Evolutionary conservation across 139 green algal species (phyloP).

Genomic region (Tetradesmus obliquus): DNA sequence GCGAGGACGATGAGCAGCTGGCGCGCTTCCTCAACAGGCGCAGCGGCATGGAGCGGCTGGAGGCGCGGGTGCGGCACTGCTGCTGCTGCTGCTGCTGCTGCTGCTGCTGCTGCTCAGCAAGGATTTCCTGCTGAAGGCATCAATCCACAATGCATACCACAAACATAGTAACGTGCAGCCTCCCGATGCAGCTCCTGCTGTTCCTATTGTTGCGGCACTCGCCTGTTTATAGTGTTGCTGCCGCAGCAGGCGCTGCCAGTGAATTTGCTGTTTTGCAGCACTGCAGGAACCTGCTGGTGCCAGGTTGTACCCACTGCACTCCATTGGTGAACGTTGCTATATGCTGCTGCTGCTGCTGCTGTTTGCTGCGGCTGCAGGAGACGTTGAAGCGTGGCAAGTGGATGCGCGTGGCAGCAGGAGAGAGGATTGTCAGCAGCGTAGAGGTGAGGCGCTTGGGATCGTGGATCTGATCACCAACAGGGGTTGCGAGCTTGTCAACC

Average conservation of each 20-base stretch:
- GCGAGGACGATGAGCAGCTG: slow-evolving; percentile 17
- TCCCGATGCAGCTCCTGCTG: too few species aligned
- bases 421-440: background rate
- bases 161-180: too few species aligned
- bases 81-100: background rate
- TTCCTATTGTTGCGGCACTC: too few species aligned
- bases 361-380: slow-evolving; percentile 13
- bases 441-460: background rate
- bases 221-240: too few species aligned
- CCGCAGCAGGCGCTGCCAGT: background rate
- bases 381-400: background rate
- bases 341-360: background rate
- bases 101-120: background rate
- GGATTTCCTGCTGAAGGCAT: background rate
- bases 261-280: background rate
- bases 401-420: background rate
- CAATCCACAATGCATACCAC: too few species aligned
- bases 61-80: background rate
- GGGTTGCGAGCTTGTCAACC: too few species aligned
- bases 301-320: background rate
- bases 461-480: too few species aligned
- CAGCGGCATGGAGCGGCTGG: slow-evolving; percentile 19
- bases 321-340: background rate
- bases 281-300: background rate
- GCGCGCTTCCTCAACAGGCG: slow-evolving; percentile 10